Base-by-base conservation (phyloP, 2,329 filamentous ascomycete genomes). In the Aquanectria penicillioides region DNA sequence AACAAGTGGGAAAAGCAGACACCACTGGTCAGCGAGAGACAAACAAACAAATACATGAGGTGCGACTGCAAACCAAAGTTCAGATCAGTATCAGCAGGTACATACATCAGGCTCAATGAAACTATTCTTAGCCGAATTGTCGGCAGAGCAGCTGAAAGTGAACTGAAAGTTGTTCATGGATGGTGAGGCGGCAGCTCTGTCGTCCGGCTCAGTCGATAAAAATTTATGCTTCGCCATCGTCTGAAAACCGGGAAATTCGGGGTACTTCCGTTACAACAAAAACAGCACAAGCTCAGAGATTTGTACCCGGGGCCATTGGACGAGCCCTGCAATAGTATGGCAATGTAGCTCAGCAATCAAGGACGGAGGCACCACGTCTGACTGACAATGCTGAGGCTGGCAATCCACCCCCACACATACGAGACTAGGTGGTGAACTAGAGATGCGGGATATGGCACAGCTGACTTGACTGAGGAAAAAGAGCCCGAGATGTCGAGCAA, bases 101-200 rank as follows among this genome's bases (percentile, higher is more conserved):
- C 73, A 40, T 59, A 75, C 73, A 61, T 75, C 73, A 18, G 73
- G 68, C 34, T 75, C 73, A 17, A 75, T 73, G 26, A 69, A 73
- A 46, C 69, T 73, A 10, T 66, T 70, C n/a, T 61, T 57, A 11
- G 57, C 63, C 10, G 71, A 69, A 40, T 60, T 71, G n/a, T 61
- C 60, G 25, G 65, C 53, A 12, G 69, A 64, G 41, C 65, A 66
- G 33, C 63, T 67, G 55, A 77, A 77, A 5, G 75, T 77, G 40
- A 77, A 77, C 18, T 71, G 68, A 36, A 71, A 75, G 31, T 62
- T 62, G 26, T 61, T 60, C 23, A 68, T 47, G 33, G 64, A 57
- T 12, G 64, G 48, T 20, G 67, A 63, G 33, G 61, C 59, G 41
- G 18, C 26, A 8, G 67, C 47, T 51, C 55, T 55, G 46, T 54